Conservation (phyloP, 2,329 filamentous ascomycete genomes). For the Stylonectria norvegica region DNA sequence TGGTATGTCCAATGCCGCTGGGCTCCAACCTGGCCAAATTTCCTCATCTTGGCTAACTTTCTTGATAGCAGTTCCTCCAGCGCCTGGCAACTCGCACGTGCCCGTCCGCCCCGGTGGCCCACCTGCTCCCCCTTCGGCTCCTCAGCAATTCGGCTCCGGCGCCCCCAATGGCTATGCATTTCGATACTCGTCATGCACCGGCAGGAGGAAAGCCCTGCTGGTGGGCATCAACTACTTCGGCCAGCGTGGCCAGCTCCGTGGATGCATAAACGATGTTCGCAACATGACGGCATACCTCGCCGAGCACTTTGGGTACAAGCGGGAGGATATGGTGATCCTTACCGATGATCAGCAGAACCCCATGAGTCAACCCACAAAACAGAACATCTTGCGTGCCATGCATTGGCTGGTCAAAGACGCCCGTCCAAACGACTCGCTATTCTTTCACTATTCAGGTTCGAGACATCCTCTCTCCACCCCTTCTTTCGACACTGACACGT, state of each 20-base stretch:
- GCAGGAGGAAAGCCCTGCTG: constrained; percentile 80
- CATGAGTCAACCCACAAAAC: constrained; percentile 95
- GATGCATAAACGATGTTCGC: constrained; percentile 96
- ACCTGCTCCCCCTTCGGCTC: constrained; percentile 61
- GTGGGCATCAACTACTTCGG: constrained; percentile 98
- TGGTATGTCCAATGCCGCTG: no score
- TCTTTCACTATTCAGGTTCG: constrained; percentile 94
- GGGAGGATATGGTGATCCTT: constrained; percentile 95
- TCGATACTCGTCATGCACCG: constrained; percentile 89
- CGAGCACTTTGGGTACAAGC: constrained; percentile 84
- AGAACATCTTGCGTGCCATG: constrained; percentile 93
- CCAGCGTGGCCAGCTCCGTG: constrained; percentile 82
- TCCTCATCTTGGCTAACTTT: background rate
- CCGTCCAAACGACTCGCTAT: constrained; percentile 85
- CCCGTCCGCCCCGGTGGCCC: constrained; percentile 42
- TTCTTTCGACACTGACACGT: constrained; percentile 9
- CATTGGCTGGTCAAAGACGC: constrained; percentile 97
- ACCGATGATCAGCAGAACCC: constrained; percentile 97
- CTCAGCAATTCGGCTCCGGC: constrained; percentile 74
- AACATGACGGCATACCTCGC: constrained; percentile 94
- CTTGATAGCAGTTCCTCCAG: no score
- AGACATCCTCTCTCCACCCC: no score
- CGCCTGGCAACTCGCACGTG: background rate
- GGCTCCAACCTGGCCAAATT: no score
- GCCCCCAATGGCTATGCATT: constrained; percentile 79